Base-by-base conservation (phyloP, 805 yeast genomes). In the Metschnikowia proteae region DNA sequence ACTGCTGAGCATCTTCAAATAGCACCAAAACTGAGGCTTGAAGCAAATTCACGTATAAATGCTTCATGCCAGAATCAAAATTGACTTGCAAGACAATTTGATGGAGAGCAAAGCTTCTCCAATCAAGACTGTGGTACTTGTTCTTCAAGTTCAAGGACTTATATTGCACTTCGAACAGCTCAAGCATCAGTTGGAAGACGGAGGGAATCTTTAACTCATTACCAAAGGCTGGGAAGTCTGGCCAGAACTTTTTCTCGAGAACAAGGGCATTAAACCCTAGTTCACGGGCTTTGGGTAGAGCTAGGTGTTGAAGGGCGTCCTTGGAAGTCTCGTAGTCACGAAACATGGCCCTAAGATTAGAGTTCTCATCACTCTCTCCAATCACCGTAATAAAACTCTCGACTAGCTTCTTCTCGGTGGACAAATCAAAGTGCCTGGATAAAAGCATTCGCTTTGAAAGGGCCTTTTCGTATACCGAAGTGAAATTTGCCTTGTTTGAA, bases 41-140 rank as follows among this genome's bases (percentile, higher is more conserved):
- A 40, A 71, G 66, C n/a, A 76, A 53, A 35, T 76, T 74, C 17
- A 76, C 67, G 2, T 50, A 51, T 30, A 73, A 57, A 26, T 69
- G 74, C 43, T 67, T 68, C 6, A 56, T 40, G 0, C 66, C 71
- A 9, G 51, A 51, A 11, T 59, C 59, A 52, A 75, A 75, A 22
- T 58, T 50, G 2, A 66, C 66, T 10, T 53, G 49, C 11, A 77
- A 60, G 0, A 59, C 54, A 17, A 76, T 49, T 50, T 74, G 75
- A 45, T 77, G 80, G 13, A 76, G 59, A 13, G 71, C 63, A 43
- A 65, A 70, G 45, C 60, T 62, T 31, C 61, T 64, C 81, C 81
- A 76, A 50, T 74, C 70, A 11, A 75, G 59, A 3, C 47, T 60
- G 46, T 63, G 67, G 38, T 54, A 59, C 39, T 60, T 56, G 33